Evolutionary conservation across 768 basidiomycete species (phyloP).

Genomic region (Lentinula sp.): DNA sequence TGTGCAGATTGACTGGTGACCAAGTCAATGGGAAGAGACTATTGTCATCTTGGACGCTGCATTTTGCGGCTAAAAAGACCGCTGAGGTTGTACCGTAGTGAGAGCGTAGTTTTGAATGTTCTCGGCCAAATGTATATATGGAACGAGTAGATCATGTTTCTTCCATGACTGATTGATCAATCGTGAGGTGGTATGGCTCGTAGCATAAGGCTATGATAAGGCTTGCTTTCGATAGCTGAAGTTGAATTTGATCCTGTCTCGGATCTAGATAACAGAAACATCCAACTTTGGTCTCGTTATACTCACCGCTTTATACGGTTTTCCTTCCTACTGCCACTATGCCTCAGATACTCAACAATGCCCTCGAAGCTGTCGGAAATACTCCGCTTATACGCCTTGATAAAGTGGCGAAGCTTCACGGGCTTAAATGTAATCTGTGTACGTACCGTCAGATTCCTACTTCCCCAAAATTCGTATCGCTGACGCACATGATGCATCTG

Average conservation of each 20-base stretch:
- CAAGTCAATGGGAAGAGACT: conserved; percentile 80
- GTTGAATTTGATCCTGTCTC: too few relatives aligned
- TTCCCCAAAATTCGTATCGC: neutral
- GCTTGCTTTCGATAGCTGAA: too few relatives aligned
- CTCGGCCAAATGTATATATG: neutral
- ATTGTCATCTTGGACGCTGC: conserved; percentile 88
- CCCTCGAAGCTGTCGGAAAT: conserved; percentile 81
- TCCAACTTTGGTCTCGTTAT: neutral
- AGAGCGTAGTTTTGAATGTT: neutral
- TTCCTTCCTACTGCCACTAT: neutral
- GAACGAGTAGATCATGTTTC: neutral
- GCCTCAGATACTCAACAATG: conserved; percentile 62
- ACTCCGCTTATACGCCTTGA: conserved; percentile 89
- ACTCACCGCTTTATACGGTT: neutral
- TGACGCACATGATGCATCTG: neutral
- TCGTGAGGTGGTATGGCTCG: too few relatives aligned
- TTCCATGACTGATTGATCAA: too few relatives aligned
- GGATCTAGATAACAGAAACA: neutral
- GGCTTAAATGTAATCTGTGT: conserved; percentile 87
- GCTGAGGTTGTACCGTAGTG: conserved; percentile 20
- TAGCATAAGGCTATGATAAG: too few relatives aligned
- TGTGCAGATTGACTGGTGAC: conserved; percentile 70
- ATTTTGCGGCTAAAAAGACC: conserved; percentile 75
- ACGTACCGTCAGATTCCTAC: conserved; percentile 22
- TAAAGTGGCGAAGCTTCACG: conserved; percentile 67